Percentiles rank a stretch among this genome's conserved stretches.
Conservation (phyloP, 83 land plant genomes). For the Diphasiastrum complanatum region DNA sequence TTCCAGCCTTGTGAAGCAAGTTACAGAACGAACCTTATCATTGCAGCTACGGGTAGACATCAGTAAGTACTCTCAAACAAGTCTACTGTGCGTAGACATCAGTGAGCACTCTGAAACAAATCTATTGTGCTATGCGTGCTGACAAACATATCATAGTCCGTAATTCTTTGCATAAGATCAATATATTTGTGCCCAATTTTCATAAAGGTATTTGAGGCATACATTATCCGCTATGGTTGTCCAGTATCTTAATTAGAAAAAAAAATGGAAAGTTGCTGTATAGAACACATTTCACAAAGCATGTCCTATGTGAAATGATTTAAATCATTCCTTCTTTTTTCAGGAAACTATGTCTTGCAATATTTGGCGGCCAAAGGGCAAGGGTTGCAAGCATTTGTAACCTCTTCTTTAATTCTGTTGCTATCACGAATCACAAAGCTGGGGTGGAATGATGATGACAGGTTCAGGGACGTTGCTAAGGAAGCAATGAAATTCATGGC, state of each 20-base stretch:
- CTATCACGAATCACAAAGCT: slow-evolving; percentile 30
- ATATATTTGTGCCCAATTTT: no score
- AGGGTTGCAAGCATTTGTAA: slow-evolving; percentile 25
- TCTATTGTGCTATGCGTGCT: no score
- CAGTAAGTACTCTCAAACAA: no score
- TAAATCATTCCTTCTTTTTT: neutral
- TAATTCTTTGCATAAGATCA: no score
- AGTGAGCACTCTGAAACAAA: no score
- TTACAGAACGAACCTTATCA: slow-evolving; percentile 19
- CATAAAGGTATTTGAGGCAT: no score
- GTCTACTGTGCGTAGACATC: no score
- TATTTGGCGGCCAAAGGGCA: slow-evolving; percentile 22
- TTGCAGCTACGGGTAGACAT: slow-evolving; percentile 27
- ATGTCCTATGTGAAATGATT: neutral
- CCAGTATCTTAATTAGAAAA: neutral
- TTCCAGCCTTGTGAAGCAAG: slow-evolving; percentile 18
- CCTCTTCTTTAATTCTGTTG: slow-evolving; percentile 19
- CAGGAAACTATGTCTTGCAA: slow-evolving; percentile 20
- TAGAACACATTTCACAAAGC: no score
- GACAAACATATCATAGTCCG: no score
- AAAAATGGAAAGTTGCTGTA: no score
- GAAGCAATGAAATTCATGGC: slow-evolving; percentile 10
- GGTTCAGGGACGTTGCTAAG: slow-evolving; percentile 7
- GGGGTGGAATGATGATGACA: slow-evolving; percentile 30
- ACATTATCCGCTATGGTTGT: no score